Base-by-base conservation (phyloP, 2,329 filamentous ascomycete genomes). In the Coniochaeta pulveracea region DNA sequence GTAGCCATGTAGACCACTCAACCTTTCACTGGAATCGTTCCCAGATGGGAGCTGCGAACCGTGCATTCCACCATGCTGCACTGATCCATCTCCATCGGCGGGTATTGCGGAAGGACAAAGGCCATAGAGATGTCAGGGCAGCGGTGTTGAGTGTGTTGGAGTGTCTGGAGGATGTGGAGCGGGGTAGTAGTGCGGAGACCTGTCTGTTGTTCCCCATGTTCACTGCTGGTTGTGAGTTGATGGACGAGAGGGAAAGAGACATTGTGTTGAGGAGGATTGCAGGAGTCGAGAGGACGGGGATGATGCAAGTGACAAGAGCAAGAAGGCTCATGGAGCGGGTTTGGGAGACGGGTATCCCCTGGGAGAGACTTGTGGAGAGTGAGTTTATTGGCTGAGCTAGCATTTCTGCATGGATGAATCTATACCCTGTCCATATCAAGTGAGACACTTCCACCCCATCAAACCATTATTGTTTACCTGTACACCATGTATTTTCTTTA, bases 171-270 rank as follows among this genome's bases (percentile, higher is more conserved):
- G 69, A 68, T 23, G 72, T 91, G 31, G 60, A 73, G 10, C 58
- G 65, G 10, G 79, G 80, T 5, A 77, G 77, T 19, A 76, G 75
- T 11, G 81, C 82, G 0, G 84, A 89, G 53, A 76, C 74, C 7
- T 85, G 81, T 46, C 58, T 84, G 12, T 53, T 91, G 24, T 88
- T 91, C 42, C 84, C 85, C 0, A 76, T 91, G 57, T 91, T 91
- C 53, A 83, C 81, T 1, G 84, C 84, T 1, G 85, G 84, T 0
- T 88, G 82, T 43, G 81, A 91, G 51, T 74, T 76, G 1, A 58
- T 59, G 35, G 68, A 76, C 31, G 47, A 60, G 21, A 55, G 54
- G 3, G 70, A 80, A 43, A 63, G 76, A 32, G 57, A 58, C 16
- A 64, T 72, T 46, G 72, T 89, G 23, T 58, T 83, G 46, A 69